Evolutionary conservation across 495 filamentous ascomycete species (phyloP).

Genomic region (Annulohypoxylon maeteangense): DNA sequence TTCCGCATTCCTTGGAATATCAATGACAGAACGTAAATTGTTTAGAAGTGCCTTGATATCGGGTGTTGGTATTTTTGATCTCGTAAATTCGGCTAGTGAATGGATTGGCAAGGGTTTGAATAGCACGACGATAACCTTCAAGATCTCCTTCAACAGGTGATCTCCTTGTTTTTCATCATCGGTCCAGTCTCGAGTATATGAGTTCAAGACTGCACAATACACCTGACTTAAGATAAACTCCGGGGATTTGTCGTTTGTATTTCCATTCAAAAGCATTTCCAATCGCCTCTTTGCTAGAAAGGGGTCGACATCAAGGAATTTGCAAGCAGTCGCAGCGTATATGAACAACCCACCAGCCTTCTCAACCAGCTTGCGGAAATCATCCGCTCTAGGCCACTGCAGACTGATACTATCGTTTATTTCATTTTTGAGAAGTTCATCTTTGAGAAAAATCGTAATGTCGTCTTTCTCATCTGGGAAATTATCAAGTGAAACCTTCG

Average conservation of each 20-base stretch:
- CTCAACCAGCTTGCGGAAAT: conserved; percentile 13
- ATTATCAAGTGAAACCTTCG: not conserved
- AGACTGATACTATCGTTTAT: not conserved
- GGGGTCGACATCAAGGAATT: not conserved
- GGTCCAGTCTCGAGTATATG: not conserved
- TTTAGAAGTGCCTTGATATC: not conserved
- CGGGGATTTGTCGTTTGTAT: not conserved
- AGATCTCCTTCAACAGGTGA: not conserved
- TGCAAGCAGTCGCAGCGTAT: conserved; percentile 22
- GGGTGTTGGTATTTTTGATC: not conserved
- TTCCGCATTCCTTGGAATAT: not conserved
- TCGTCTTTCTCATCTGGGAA: conserved; percentile 2
- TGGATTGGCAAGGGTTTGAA: conserved; percentile 5
- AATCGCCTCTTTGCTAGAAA: not conserved
- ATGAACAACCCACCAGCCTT: conserved; percentile 26
- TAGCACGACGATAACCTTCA: conserved; percentile 12
- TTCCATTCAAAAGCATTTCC: conserved; percentile 1
- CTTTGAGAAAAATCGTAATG: conserved; percentile 9
- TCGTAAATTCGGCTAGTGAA: not conserved
- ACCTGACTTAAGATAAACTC: not conserved
- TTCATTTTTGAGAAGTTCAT: not conserved
- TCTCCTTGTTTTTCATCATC: conserved; percentile 14
- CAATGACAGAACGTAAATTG: conserved; percentile 13
- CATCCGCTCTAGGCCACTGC: not conserved
- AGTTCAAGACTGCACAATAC: conserved; percentile 14